phyloP scores from a whole-genome alignment of 192 early-diverging fungal species.

The Podila epicladia region DNA sequence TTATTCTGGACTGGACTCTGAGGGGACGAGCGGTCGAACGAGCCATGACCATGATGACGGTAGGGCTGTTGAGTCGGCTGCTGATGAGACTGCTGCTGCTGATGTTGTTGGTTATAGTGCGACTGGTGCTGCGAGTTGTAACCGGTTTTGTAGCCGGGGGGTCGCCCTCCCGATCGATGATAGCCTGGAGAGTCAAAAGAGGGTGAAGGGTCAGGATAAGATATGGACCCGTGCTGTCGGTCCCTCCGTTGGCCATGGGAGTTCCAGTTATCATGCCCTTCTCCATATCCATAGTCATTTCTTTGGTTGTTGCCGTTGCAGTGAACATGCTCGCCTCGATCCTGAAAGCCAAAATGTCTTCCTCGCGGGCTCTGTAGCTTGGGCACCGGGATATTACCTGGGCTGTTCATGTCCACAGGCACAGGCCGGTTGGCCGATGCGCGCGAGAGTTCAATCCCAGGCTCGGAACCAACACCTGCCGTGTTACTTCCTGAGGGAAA shows the following conservation, averaged over 20 bases:
- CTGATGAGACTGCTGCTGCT: conserved; percentile 7
- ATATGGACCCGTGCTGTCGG: not conserved
- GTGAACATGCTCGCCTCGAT: not conserved
- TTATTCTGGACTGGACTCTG: not conserved
- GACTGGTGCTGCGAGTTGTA: not conserved
- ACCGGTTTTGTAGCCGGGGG: not conserved
- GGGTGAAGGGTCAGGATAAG: not conserved
- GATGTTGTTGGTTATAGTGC: conserved; percentile 3
- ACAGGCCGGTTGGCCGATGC: conserved; percentile 5
- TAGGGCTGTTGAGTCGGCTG: conserved; percentile 3
- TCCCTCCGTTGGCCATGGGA: not conserved
- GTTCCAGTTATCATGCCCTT: not conserved
- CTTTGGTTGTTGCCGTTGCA: not conserved
- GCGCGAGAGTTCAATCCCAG: conserved; percentile 30
- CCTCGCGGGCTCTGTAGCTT: conserved; percentile 10
- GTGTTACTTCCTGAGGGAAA: conserved; percentile 20
- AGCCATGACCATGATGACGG: not conserved
- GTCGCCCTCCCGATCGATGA: not conserved
- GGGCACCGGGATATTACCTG: not conserved
- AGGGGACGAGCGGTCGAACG: not conserved
- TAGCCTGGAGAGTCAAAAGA: conserved; percentile 2
- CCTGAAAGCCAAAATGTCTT: not conserved
- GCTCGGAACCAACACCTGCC: conserved; percentile 17
- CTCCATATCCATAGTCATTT: not conserved
- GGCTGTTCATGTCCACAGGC: not conserved